Conservation (phyloP, 441 rosid species). For the Eruca vesicaria region DNA sequence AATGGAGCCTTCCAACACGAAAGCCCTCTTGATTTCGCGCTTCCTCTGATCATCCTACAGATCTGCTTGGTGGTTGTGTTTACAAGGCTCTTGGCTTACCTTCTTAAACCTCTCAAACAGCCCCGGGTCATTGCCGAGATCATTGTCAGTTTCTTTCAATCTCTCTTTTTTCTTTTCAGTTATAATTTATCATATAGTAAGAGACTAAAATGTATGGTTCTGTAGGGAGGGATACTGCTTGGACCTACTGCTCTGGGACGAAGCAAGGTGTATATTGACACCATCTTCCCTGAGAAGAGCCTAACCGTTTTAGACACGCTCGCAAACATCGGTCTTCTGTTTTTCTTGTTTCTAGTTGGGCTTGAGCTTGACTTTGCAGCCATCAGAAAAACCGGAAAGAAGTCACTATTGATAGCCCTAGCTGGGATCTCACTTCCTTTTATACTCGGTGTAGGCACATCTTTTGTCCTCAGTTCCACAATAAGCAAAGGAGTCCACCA, state of each 20-base stretch:
- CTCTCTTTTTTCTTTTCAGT: background rate
- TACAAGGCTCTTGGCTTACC: slow-evolving; percentile 47
- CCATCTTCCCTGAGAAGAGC: slow-evolving; percentile 49
- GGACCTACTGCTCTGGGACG: slow-evolving; percentile 76
- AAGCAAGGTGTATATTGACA: slow-evolving; percentile 42
- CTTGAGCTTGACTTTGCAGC: slow-evolving; percentile 65
- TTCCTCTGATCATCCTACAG: slow-evolving; percentile 59
- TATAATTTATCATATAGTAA: background rate
- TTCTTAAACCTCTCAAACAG: slow-evolving; percentile 55
- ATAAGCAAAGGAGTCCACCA: slow-evolving; percentile 41
- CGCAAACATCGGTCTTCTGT: slow-evolving; percentile 61
- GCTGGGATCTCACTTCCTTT: slow-evolving; percentile 64
- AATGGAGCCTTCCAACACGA: slow-evolving; percentile 71
- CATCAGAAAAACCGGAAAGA: slow-evolving; percentile 51
- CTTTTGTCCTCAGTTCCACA: slow-evolving; percentile 51
- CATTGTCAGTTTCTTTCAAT: slow-evolving; percentile 40
- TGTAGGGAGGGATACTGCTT: slow-evolving; percentile 62
- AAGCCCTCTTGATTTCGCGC: slow-evolving; percentile 56
- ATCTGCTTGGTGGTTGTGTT: slow-evolving; percentile 51
- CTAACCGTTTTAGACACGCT: slow-evolving; percentile 59
- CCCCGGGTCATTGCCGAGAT: slow-evolving; percentile 68
- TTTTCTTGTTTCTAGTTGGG: slow-evolving; percentile 63
- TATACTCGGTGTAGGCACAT: slow-evolving; percentile 52
- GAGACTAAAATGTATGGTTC: slow-evolving; percentile 4
- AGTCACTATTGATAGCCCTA: slow-evolving; percentile 47